phyloP scores from a whole-genome alignment of 2,329 filamentous ascomycete genomes.

The Calonectria hongkongensis region DNA sequence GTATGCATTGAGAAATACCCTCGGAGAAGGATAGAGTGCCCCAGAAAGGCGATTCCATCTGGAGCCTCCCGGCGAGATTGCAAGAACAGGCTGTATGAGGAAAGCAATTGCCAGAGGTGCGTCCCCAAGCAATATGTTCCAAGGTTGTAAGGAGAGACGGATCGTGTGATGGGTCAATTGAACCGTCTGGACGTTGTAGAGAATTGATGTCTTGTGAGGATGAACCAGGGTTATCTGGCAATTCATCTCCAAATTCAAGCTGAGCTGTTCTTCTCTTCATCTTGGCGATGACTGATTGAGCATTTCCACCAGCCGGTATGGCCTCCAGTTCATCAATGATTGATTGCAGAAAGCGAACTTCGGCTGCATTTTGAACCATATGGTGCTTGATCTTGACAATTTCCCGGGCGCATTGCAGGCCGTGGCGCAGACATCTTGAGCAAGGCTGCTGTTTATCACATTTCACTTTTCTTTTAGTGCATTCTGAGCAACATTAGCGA shows the following conservation, averaged over 20 bases:
- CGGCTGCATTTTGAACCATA: slow-evolving; percentile 12
- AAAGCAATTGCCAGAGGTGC: slow-evolving; percentile 25
- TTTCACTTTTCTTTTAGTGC: slow-evolving; percentile 26
- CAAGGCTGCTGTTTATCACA: slow-evolving; percentile 31
- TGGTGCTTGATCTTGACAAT: slow-evolving; percentile 11
- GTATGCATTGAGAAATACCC: slow-evolving; percentile 2
- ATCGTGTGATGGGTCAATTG: not conserved
- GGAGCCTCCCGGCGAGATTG: not conserved
- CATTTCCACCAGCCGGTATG: not conserved
- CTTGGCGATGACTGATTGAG: not conserved
- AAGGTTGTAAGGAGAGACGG: not conserved
- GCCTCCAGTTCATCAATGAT: not conserved
- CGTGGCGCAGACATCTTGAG: slow-evolving; percentile 12
- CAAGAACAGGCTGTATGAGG: slow-evolving; percentile 24
- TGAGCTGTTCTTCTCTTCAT: not conserved
- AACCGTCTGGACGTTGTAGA: not conserved
- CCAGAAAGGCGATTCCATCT: slow-evolving; percentile 15
- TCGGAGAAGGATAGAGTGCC: not conserved
- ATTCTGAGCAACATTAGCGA: slow-evolving; percentile 8
- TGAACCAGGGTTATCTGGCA: not conserved
- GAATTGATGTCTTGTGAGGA: not conserved
- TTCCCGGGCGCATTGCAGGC: slow-evolving; percentile 18
- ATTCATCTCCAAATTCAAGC: slow-evolving; percentile 13
- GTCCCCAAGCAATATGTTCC: slow-evolving; percentile 37
- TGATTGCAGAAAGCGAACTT: slow-evolving; percentile 13